Evolutionary conservation across 2,329 filamentous ascomycete genomes (phyloP).

Genomic region (Clonostachys chloroleuca): DNA sequence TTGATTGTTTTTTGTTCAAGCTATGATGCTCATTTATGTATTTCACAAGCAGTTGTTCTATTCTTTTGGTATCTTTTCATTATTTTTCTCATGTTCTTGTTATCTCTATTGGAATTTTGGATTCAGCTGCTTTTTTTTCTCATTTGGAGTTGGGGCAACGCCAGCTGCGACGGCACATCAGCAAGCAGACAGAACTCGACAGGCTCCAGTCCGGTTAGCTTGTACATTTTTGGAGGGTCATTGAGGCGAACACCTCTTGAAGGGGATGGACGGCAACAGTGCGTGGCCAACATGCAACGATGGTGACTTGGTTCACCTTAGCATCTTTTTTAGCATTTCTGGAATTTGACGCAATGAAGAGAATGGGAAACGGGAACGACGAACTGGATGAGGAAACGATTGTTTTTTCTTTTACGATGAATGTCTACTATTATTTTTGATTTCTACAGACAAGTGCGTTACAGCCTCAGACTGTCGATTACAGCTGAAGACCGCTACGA

Average conservation of each 20-base stretch:
- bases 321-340: no score
- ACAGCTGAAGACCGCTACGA: no score
- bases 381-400: constrained; percentile 1
- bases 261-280: no score
- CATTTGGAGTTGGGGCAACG: background rate
- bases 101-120: background rate
- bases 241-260: no score
- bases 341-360: background rate
- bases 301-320: no score
- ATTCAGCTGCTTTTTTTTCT: background rate
- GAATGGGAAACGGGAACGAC: background rate
- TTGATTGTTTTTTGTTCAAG: constrained; percentile 4
- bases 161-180: background rate
- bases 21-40: no score
- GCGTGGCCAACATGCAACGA: no score
- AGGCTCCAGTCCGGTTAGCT: constrained; percentile 2
- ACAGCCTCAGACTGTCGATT: background rate
- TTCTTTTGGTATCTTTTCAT: constrained; percentile 15
- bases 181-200: background rate
- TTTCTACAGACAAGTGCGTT: background rate
- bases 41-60: constrained; percentile 18
- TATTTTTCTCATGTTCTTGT: constrained; percentile 6
- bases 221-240: constrained; percentile 1
- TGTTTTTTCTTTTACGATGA: background rate
- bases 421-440: background rate